Evolutionary conservation across 257 asterid species (phyloP), one percentile per base, ranked within the genome.

Genomic region (Linaria vulgaris): DNA sequence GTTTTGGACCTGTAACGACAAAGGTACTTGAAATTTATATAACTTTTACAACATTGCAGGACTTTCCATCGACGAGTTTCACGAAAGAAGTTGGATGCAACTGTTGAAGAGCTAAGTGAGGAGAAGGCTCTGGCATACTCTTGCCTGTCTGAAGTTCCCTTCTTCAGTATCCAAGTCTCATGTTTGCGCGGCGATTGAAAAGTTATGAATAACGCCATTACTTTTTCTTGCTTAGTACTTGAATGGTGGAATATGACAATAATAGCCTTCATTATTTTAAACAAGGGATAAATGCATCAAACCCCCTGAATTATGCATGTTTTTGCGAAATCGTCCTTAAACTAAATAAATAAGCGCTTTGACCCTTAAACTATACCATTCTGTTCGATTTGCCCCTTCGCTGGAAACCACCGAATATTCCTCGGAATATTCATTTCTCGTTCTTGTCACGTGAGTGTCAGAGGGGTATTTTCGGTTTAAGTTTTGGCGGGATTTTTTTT

Each of bases 61-160:
- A 54, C 95, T 85, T 56, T 56, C 92, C 11, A 91, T 91, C 34
- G 97, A 91, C 0, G 95, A 88, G 68, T 56, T 82, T 91, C 97
- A 12, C 76, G 95, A 69, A 85, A 85, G 78, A 88, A 91, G 75
- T 57, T 91, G 85, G 96, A 91, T 75, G 57, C 72, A 60, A 91
- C 96, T 0, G 95, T 94, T 6, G 74, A 69, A 68, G 97, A 88
- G 82, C 94, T 91, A 41, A 75, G 86, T 1, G 97, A 88, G 88
- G 97, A 91, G 80, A 91, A 91, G 52, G 91, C 75, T 23, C 72
- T 91, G 68, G 97, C 97, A 21, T 91, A 91, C 68, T 88, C 97
- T 19, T 91, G 97, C 68, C 85, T 90, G 3, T 56, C 90, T 24
- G 88, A 84, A 60, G 31, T 30, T 58, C 47, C 61, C 56, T 22